Evolutionary conservation across 305 asterid species (phyloP).

Genomic region (Withania somnifera): DNA sequence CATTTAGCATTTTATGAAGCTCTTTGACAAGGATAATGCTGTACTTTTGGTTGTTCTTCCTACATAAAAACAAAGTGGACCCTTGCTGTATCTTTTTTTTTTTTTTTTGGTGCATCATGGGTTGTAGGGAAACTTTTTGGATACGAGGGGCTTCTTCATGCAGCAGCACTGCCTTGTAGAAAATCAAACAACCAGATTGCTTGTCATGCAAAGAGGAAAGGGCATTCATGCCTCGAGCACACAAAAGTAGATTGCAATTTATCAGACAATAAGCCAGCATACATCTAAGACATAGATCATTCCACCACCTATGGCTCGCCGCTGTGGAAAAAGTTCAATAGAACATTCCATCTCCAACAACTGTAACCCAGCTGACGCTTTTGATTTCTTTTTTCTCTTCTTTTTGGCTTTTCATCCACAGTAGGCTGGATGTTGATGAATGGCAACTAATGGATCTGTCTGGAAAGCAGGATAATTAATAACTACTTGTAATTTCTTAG

Average conservation of each 20-base stretch:
- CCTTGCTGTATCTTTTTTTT: neutral
- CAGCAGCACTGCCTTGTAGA: too few relatives aligned
- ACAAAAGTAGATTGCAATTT: too few relatives aligned
- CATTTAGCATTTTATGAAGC: neutral
- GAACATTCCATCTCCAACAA: neutral
- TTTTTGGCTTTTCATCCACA: neutral
- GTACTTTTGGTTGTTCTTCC: too few relatives aligned
- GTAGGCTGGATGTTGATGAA: conserved; percentile 8
- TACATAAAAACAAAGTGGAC: neutral
- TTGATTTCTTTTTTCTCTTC: conserved; percentile 3
- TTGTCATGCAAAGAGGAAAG: too few relatives aligned
- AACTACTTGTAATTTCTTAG: conserved; percentile 36
- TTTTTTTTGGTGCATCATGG: too few relatives aligned
- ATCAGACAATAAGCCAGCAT: too few relatives aligned
- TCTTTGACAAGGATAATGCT: neutral
- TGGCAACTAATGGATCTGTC: conserved; percentile 20
- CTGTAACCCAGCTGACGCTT: neutral
- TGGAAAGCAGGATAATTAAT: conserved; percentile 47
- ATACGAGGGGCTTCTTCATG: too few relatives aligned
- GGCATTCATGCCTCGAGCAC: too few relatives aligned
- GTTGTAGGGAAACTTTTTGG: too few relatives aligned
- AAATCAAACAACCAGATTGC: too few relatives aligned
- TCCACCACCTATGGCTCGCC: too few relatives aligned
- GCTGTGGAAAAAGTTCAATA: neutral
- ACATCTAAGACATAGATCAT: neutral